Evolutionary conservation across 495 filamentous ascomycete species (phyloP).

Genomic region (Aspergillus ostianus): DNA sequence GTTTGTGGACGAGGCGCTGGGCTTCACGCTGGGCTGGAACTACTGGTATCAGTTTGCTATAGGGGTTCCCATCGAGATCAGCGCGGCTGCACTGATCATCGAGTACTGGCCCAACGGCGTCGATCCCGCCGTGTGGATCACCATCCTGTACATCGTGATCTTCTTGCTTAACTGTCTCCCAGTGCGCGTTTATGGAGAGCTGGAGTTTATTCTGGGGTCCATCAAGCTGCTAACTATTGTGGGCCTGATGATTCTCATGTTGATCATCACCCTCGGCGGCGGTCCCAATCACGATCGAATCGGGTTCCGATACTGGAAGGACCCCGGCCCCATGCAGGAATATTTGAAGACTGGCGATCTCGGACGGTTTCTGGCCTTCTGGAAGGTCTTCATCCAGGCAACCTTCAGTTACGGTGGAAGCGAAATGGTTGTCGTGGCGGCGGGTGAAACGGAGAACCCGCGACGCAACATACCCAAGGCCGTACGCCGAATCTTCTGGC

Average conservation of each 20-base stretch:
- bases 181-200: constrained; percentile 47
- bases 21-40: constrained; percentile 72
- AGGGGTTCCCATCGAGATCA: constrained; percentile 64
- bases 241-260: constrained; percentile 45
- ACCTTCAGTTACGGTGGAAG: constrained; percentile 53
- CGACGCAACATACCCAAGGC: constrained; percentile 71
- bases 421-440: constrained; percentile 74
- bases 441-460: constrained; percentile 76
- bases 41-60: constrained; percentile 52
- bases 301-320: constrained; percentile 48
- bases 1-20: constrained; percentile 64
- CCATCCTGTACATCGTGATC: constrained; percentile 44
- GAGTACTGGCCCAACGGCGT: constrained; percentile 57
- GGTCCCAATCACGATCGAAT: constrained; percentile 22
- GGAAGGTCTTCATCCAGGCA: constrained; percentile 38
- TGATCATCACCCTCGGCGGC: constrained; percentile 46
- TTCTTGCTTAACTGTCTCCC: constrained; percentile 39
- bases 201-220: constrained; percentile 42
- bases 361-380: constrained; percentile 46
- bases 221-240: constrained; percentile 48
- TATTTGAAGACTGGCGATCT: constrained; percentile 34
- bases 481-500: constrained; percentile 75
- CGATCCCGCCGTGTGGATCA: constrained; percentile 39
- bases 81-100: constrained; percentile 63
- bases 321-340: constrained; percentile 47